Percentiles rank a stretch among this genome's conserved stretches.
Evolutionary conservation across 352 stramenopile genomes (phyloP).

Genomic region (Aphanomyces euteiches): DNA sequence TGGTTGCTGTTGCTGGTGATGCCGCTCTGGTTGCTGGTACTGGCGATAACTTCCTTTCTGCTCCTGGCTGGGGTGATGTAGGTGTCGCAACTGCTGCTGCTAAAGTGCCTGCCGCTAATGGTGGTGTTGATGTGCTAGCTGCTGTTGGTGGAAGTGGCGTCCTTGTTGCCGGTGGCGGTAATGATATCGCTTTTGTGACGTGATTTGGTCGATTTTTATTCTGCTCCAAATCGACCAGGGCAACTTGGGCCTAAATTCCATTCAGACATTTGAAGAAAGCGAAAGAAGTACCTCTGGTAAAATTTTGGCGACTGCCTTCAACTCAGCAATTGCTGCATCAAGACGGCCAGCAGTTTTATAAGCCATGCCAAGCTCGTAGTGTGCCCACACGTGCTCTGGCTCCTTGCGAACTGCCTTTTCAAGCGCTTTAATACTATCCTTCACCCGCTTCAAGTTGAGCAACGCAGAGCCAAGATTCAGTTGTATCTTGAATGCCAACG

Average conservation of each 20-base stretch:
- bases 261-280: neutral
- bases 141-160: no score
- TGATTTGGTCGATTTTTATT: neutral
- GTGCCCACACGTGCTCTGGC: slow-evolving; percentile 47
- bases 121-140: no score
- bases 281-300: slow-evolving; percentile 9
- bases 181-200: neutral
- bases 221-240: neutral
- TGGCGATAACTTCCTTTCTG: no score
- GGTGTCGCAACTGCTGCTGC: no score
- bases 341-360: neutral
- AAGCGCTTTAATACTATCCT: slow-evolving; percentile 44
- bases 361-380: slow-evolving; percentile 56
- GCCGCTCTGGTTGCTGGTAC: no score
- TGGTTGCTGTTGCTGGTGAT: neutral
- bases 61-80: no score
- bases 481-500: slow-evolving; percentile 46
- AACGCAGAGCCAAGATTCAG: slow-evolving; percentile 68
- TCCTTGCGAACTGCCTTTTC: slow-evolving; percentile 45
- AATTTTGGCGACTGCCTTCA: slow-evolving; percentile 11
- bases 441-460: slow-evolving; percentile 43
- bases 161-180: neutral
- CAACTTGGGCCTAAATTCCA: neutral
- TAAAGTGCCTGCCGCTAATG: no score
- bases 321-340: slow-evolving; percentile 16